Percentiles rank a stretch among this genome's conserved stretches.
phyloP scores from a whole-genome alignment of 1,139 yeast genomes.

The Yamadazyma conglobata region DNA sequence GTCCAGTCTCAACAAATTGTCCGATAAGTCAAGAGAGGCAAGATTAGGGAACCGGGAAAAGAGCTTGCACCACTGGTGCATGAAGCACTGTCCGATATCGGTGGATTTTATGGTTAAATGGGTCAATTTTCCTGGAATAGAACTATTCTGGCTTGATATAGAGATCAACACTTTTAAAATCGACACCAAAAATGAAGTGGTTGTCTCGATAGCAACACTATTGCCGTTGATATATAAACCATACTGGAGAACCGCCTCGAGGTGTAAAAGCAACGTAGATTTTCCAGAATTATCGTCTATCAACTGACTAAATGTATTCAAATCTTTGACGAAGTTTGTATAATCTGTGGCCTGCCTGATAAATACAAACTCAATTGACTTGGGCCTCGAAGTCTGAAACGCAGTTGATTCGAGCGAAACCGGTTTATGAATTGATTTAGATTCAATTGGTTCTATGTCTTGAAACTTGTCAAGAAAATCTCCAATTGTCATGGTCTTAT shows the following conservation, averaged over 20 bases:
- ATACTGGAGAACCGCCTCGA: conserved; percentile 20
- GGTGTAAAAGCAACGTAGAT: conserved; percentile 15
- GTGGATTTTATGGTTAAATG: conserved; percentile 27
- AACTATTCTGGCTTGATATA: conserved; percentile 15
- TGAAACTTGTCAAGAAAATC: conserved; percentile 17
- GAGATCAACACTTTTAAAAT: conserved; percentile 25
- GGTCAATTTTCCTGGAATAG: conserved; percentile 19
- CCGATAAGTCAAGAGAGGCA: conserved; percentile 23
- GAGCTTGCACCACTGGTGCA: conserved; percentile 32
- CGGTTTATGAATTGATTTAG: too few relatives aligned
- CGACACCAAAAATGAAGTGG: conserved; percentile 28
- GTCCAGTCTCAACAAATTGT: conserved; percentile 25
- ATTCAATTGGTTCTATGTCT: too few relatives aligned
- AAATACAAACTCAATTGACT: conserved; percentile 25
- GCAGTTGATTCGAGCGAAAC: conserved; percentile 11
- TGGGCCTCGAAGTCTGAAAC: conserved; percentile 24
- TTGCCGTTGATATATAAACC: conserved; percentile 28
- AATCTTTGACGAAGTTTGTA: conserved; percentile 22
- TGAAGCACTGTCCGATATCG: conserved; percentile 36
- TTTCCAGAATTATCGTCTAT: conserved; percentile 13
- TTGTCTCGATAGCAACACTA: conserved; percentile 23
- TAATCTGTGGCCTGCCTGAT: conserved; percentile 29
- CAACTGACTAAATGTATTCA: conserved; percentile 22
- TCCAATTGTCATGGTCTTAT: conserved; percentile 15
- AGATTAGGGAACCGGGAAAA: conserved; percentile 24